A percentile compares a stretch with the other conserved stretches of the same genome.
phyloP scores from a whole-genome alignment of 2,329 filamentous ascomycete genomes.

The Botrytis fabae region DNA sequence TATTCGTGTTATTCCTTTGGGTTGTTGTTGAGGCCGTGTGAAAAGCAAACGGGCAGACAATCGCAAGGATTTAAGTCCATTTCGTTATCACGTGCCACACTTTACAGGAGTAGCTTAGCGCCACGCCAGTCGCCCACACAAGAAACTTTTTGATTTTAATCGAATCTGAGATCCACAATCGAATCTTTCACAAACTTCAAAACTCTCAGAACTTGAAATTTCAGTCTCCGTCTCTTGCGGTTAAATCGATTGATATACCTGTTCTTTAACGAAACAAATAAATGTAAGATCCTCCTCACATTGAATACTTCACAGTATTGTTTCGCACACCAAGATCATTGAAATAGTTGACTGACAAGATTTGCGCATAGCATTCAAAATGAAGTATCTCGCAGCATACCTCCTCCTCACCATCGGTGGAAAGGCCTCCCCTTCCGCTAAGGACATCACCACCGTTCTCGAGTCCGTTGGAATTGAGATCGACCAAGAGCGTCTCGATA shows the following conservation, averaged over 20 bases:
- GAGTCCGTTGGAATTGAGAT: constrained; percentile 93
- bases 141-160: constrained; percentile 22
- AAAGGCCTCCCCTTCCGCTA: constrained; percentile 83
- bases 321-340: not conserved
- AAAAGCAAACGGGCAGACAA: constrained; percentile 1
- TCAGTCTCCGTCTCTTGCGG: constrained; percentile 99
- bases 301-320: not conserved
- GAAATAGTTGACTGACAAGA: constrained; percentile 28
- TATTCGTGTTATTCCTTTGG: constrained; percentile 14
- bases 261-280: constrained; percentile 51
- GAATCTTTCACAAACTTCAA: constrained; percentile 17
- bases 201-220: constrained; percentile 71
- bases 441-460: constrained; percentile 86
- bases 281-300: constrained; percentile 33
- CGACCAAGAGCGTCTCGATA: constrained; percentile 80
- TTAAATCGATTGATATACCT: constrained; percentile 99
- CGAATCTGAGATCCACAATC: constrained; percentile 23
- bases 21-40: constrained; percentile 18
- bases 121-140: constrained; percentile 9
- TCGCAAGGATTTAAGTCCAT: constrained; percentile 15
- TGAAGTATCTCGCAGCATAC: constrained; percentile 99
- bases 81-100: not conserved
- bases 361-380: constrained; percentile 61
- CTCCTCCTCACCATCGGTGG: constrained; percentile 93
- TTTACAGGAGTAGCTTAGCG: constrained; percentile 12